A percentile compares a stretch with the other conserved stretches of the same genome.
Evolutionary conservation across 169 alveolate species (phyloP).

Genomic region (Plasmodium inui): DNA sequence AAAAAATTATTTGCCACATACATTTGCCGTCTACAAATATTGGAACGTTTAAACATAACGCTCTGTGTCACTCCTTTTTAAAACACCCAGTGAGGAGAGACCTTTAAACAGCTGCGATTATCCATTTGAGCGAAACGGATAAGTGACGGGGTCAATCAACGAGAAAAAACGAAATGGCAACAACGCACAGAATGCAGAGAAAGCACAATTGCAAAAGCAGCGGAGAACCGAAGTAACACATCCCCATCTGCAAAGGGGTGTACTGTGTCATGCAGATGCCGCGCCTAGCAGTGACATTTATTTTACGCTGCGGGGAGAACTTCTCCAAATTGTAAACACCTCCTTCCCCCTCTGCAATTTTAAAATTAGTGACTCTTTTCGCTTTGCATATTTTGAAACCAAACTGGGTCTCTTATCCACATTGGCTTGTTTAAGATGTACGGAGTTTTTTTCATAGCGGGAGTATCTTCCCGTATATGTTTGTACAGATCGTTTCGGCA

Average conservation of each 20-base stretch:
- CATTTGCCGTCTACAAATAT: background rate
- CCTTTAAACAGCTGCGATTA: background rate
- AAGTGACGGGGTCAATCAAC: background rate
- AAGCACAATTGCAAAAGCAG: background rate
- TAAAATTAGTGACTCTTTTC: constrained; percentile 14
- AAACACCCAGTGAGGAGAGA: background rate
- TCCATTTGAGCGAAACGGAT: background rate
- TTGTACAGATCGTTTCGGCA: constrained; percentile 76
- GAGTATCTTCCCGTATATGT: constrained; percentile 74
- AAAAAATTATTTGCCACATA: background rate
- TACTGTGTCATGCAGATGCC: background rate
- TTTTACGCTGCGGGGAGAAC: background rate
- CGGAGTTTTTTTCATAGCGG: constrained; percentile 75
- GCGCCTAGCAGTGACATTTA: background rate
- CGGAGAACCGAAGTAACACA: background rate
- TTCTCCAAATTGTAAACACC: background rate
- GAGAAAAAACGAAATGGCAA: background rate
- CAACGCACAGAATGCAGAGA: background rate
- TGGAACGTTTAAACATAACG: background rate
- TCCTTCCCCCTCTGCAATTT: background rate
- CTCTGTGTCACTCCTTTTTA: background rate
- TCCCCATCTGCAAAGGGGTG: background rate
- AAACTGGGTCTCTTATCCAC: constrained; percentile 56
- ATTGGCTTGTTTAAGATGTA: constrained; percentile 57
- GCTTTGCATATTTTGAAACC: constrained; percentile 70